These are phyloP conservation scores for Rhododendron mucronatum DNA, from an alignment of 148 eudicot species.

Conservation along the genomic window DNA sequence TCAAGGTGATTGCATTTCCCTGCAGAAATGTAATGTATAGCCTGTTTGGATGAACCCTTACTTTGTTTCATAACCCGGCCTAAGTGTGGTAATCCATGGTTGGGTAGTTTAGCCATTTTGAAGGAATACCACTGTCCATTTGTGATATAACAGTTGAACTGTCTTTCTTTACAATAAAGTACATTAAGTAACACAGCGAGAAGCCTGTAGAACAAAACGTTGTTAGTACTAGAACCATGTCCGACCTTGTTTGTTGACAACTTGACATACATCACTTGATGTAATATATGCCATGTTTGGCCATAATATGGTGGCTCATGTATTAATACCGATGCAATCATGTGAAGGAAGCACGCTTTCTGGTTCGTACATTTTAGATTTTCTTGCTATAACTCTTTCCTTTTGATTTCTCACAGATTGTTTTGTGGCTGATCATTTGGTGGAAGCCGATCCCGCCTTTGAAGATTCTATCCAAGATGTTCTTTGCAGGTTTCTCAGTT, in stretches of 20 bases:
- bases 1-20: background rate
- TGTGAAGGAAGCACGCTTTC: background rate
- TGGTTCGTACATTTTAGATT: background rate
- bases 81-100: background rate
- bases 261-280: background rate
- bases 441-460: slow-evolving; percentile 73
- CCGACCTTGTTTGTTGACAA: background rate
- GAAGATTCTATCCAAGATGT: slow-evolving; percentile 74
- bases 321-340: background rate
- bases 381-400: slow-evolving; percentile 2
- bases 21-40: background rate
- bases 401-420: slow-evolving; percentile 43
- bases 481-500: slow-evolving; percentile 71
- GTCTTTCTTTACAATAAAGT: background rate
- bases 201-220: background rate
- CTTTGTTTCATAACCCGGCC: background rate
- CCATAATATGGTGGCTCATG: background rate
- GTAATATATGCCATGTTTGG: background rate
- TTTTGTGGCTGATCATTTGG: slow-evolving; percentile 83
- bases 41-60: background rate
- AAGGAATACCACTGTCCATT: background rate
- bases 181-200: background rate
- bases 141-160: background rate
- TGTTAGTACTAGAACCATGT: background rate
- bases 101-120: background rate